Conservation (phyloP, 2,329 filamentous ascomycete genomes). For the Tothia fuscella region DNA sequence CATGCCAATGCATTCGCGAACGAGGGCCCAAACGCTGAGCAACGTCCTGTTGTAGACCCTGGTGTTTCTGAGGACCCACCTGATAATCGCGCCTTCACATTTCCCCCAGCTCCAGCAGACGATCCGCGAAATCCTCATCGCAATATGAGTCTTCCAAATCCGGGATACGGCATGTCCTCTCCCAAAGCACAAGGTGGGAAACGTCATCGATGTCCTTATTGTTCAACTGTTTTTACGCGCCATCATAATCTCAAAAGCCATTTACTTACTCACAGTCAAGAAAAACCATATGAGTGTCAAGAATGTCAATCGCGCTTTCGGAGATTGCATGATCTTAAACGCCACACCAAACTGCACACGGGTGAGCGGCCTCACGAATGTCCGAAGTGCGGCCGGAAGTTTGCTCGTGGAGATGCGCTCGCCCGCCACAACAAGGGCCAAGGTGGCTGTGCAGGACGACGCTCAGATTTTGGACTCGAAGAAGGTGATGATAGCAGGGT, state of each 20-base stretch:
- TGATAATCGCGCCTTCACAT: conserved; percentile 50
- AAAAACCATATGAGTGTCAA: conserved; percentile 91
- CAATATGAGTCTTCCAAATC: conserved; percentile 46
- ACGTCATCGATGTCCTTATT: conserved; percentile 94
- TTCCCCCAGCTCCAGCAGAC: conserved; percentile 42
- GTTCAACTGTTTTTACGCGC: conserved; percentile 89
- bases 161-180: conserved; percentile 40
- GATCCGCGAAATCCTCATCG: conserved; percentile 40
- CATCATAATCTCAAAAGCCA: conserved; percentile 98
- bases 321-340: conserved; percentile 85
- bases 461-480: conserved; percentile 73
- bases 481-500: conserved; percentile 41
- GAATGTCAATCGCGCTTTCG: conserved; percentile 91
- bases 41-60: conserved; percentile 6
- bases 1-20: background rate
- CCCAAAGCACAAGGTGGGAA: conserved; percentile 60
- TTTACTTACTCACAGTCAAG: conserved; percentile 91
- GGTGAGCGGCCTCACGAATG: conserved; percentile 93
- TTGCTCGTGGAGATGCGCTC: conserved; percentile 87
- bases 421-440: conserved; percentile 92
- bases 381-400: conserved; percentile 85
- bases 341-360: conserved; percentile 92
- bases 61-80: conserved; percentile 20
- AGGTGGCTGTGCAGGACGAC: conserved; percentile 83
- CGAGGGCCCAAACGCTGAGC: conserved; percentile 13